phyloP scores from a whole-genome alignment of 257 asterid species.

The Euphrasia confusa region DNA sequence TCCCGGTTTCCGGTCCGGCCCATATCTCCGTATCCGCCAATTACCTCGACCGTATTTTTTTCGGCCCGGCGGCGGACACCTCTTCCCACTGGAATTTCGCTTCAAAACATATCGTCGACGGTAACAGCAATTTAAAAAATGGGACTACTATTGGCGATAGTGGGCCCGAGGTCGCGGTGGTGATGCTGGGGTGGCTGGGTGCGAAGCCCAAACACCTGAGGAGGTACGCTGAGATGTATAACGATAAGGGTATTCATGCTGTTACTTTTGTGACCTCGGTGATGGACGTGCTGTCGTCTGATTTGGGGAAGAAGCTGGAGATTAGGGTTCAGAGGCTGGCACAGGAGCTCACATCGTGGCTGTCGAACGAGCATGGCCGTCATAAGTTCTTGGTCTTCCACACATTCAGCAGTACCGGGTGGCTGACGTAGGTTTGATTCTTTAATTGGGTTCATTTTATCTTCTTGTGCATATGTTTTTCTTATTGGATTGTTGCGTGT shows the following conservation, averaged over 20 bases:
- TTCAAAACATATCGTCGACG: background rate
- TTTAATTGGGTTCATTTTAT: slow-evolving; percentile 11
- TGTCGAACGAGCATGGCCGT: slow-evolving; percentile 45
- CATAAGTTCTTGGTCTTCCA: slow-evolving; percentile 66
- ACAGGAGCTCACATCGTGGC: slow-evolving; percentile 53
- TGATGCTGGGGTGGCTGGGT: slow-evolving; percentile 87
- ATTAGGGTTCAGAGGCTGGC: slow-evolving; percentile 49
- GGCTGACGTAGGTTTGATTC: slow-evolving; percentile 84
- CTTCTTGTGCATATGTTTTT: background rate
- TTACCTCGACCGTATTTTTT: slow-evolving; percentile 32
- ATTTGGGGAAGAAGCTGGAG: slow-evolving; percentile 64
- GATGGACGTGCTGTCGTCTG: slow-evolving; percentile 59
- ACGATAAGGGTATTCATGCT: slow-evolving; percentile 59
- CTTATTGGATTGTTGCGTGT: background rate
- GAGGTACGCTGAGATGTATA: slow-evolving; percentile 65
- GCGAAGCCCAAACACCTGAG: slow-evolving; percentile 64
- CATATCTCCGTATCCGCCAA: slow-evolving; percentile 25
- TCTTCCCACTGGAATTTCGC: slow-evolving; percentile 45
- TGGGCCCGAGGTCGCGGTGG: slow-evolving; percentile 64
- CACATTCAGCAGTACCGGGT: slow-evolving; percentile 89
- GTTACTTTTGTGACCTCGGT: slow-evolving; percentile 72
- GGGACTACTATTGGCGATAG: slow-evolving; percentile 19
- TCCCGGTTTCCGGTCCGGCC: slow-evolving; percentile 20
- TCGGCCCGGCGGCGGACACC: slow-evolving; percentile 26
- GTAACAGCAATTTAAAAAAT: slow-evolving; percentile 5